Percentiles rank a stretch among this genome's conserved stretches.
phyloP scores from a whole-genome alignment of 1,284 basidiomycete genomes.

The Rhodotorula sp. region DNA sequence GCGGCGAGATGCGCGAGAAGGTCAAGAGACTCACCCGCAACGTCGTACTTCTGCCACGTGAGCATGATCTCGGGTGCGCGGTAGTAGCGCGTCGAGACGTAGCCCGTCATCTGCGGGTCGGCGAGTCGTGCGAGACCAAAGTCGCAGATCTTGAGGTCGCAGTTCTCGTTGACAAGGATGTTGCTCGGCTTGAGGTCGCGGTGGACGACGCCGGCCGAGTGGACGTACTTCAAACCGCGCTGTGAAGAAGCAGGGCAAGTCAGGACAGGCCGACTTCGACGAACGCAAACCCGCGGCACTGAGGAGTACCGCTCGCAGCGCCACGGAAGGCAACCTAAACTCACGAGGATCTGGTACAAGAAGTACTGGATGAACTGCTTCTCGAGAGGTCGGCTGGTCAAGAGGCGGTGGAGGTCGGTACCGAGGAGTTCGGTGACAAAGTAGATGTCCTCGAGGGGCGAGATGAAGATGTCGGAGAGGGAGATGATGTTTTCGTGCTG shows the following conservation, averaged over 20 bases:
- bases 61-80: conserved; percentile 99
- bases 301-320: too few relatives aligned
- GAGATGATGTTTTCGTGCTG: conserved; percentile 99
- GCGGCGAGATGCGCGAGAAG: too few relatives aligned
- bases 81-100: conserved; percentile 98
- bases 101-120: conserved; percentile 99
- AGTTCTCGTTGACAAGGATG: conserved; percentile 99
- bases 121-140: conserved; percentile 91
- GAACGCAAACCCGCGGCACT: too few relatives aligned
- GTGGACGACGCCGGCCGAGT: conserved; percentile 98
- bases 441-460: conserved; percentile 97
- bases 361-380: conserved; percentile 99
- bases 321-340: conserved; percentile 52
- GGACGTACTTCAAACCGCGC: conserved; percentile 97
- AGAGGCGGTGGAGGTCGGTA: conserved; percentile 93
- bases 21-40: conserved; percentile 61
- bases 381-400: conserved; percentile 94
- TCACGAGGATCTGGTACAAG: conserved; percentile 89
- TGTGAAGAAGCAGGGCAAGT: not conserved
- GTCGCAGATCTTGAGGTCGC: conserved; percentile 98
- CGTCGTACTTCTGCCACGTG: conserved; percentile 99
- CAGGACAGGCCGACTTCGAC: not conserved
- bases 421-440: conserved; percentile 99
- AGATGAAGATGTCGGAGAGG: conserved; percentile 98
- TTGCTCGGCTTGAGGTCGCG: conserved; percentile 99